Conservation (phyloP, 176 grass and related monocot species). For the Tillandsia fasciculata region DNA sequence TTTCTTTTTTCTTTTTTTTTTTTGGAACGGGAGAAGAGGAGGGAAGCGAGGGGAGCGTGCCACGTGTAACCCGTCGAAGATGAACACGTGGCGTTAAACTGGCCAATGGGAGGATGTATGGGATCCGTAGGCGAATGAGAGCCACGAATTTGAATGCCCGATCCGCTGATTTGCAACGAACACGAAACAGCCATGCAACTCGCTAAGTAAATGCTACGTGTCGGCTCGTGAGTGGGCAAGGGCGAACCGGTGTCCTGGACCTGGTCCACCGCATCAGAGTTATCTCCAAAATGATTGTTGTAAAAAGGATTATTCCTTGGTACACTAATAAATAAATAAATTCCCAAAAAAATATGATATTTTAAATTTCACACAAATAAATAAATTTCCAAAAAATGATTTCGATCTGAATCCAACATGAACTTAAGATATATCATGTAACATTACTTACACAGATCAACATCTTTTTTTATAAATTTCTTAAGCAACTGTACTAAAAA, state of each 20-base stretch:
- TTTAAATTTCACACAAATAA: no score
- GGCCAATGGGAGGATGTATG: background rate
- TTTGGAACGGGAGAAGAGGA: conserved; percentile 20
- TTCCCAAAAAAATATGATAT: no score
- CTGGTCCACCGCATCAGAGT: no score
- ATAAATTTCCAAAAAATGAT: no score
- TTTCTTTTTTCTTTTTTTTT: background rate
- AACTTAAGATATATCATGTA: background rate
- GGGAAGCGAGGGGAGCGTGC: conserved; percentile 32
- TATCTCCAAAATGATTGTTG: no score
- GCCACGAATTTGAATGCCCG: background rate
- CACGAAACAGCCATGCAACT: no score
- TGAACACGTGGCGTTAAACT: conserved; percentile 20
- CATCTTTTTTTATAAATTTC: no score
- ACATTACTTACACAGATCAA: no score
- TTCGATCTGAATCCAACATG: background rate
- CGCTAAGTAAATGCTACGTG: no score
- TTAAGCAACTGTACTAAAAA: no score
- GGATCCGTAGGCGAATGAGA: conserved; percentile 11
- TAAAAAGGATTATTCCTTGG: no score
- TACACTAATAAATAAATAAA: no score
- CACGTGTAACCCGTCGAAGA: conserved; percentile 1
- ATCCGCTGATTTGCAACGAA: background rate
- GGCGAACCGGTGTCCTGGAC: background rate
- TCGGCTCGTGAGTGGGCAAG: background rate